These are phyloP conservation scores for Thalia dealbata DNA, from an alignment of 176 grass and related monocot genomes.

Conservation along the genomic window DNA sequence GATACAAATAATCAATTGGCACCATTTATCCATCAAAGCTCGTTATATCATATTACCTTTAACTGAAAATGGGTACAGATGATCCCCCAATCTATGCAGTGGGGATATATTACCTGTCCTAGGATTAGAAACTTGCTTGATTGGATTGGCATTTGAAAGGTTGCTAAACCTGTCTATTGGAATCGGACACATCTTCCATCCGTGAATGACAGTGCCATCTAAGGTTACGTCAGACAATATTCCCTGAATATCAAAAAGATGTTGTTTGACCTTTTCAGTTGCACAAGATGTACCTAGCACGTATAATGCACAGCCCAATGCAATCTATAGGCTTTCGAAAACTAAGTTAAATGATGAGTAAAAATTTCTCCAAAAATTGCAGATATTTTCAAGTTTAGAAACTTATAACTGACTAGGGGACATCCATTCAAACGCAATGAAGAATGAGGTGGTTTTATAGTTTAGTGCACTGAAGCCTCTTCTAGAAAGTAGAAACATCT, in stretches of 20 bases:
- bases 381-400: too few relatives aligned
- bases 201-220: constrained; percentile 39
- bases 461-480: too few relatives aligned
- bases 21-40: too few relatives aligned
- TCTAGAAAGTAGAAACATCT: too few relatives aligned
- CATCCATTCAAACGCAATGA: too few relatives aligned
- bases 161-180: constrained; percentile 34
- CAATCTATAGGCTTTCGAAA: neutral
- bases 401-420: too few relatives aligned
- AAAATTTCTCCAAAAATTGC: too few relatives aligned
- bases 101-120: constrained; percentile 24
- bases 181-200: constrained; percentile 72
- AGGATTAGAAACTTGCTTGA: constrained; percentile 31
- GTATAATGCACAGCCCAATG: neutral
- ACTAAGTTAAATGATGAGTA: neutral
- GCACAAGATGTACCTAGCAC: neutral
- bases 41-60: constrained; percentile 23
- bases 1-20: too few relatives aligned
- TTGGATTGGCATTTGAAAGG: constrained; percentile 39
- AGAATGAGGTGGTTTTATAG: too few relatives aligned
- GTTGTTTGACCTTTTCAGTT: neutral
- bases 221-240: constrained; percentile 75
- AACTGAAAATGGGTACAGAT: constrained; percentile 15
- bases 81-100: constrained; percentile 20
- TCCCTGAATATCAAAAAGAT: constrained; percentile 37